Conservation (phyloP, 2,329 filamentous ascomycete species). For the Diaporthe ilicicola region DNA sequence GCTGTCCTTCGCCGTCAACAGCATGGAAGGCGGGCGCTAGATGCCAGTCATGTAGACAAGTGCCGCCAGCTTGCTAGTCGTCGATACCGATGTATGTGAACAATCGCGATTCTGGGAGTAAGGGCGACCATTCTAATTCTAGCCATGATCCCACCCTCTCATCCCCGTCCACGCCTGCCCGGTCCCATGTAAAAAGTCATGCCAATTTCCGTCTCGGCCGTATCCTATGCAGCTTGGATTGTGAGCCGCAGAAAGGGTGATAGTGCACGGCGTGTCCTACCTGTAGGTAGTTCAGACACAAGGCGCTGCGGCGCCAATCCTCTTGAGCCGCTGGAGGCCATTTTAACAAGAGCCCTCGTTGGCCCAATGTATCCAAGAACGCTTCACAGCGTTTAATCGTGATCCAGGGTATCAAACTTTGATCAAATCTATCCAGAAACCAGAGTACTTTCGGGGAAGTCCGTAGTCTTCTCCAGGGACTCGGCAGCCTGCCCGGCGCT, state of each 20-base stretch:
- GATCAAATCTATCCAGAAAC: constrained; percentile 25
- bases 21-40: not conserved
- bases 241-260: not conserved
- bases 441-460: constrained; percentile 23
- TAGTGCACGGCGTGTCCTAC: not conserved
- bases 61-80: not conserved
- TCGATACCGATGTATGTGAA: no score
- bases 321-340: not conserved
- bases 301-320: not conserved
- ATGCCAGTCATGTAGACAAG: not conserved
- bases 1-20: not conserved
- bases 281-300: not conserved
- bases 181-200: not conserved
- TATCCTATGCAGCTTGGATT: not conserved
- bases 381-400: not conserved
- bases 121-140: not conserved
- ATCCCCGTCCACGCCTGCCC: not conserved
- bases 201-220: not conserved
- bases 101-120: not conserved
- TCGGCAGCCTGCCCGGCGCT: constrained; percentile 10
- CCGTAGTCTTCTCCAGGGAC: constrained; percentile 26
- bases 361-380: not conserved
- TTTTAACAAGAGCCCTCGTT: no score
- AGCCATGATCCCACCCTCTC: not conserved
- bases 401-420: not conserved